Evolutionary conservation across 495 filamentous ascomycete species (phyloP), one percentile per base, ranked within the genome.

Genomic region (Tetracladium marchalianum): DNA sequence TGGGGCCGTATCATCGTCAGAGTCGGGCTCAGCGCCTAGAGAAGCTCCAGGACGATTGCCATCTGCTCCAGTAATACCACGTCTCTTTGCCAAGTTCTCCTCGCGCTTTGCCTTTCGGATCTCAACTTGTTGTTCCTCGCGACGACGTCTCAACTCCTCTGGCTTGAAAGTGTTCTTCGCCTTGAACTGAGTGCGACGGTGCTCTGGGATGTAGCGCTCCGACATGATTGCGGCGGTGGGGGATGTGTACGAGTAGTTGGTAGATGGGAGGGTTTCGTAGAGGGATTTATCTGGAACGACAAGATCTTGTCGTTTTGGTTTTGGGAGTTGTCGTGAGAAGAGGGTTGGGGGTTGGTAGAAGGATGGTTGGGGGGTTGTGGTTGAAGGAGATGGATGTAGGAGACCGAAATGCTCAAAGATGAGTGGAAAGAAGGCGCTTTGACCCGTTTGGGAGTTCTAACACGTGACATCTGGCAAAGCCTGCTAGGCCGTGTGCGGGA

Each of bases 121-220:
- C 75, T 99, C 93, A 49, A 99, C 93, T 67, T 95, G 90, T 66
- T 93, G 87, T 66, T 99, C 93, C 62, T 99, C 93, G 65, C 93
- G 93, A 65, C 93, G 93, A 62, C 93, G 88, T 60, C 93, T 87
- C 41, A 99, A 82, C 71, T 99, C 93, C 66, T 99, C 93, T 54
- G 89, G 89, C 76, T 94, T 93, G 77, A 99, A 99, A 62, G 87
- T 84, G 64, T 82, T 86, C 75, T 92, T 93, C 49, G 93, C 93
- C 81, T 99, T 99, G 78, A 92, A 99, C 69, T 95, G 90, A 39
- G 84, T 95, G 60, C 93, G 92, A 62, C 93, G 88, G 77, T 99
- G 93, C 71, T 97, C 93, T 62, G 93, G 93, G 63, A 99, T 99
- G 72, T 95, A 99, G 40, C 90, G 86, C 62, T 99, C 93, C 59